These are phyloP conservation scores for Collariella sp. DNA, from an alignment of 495 filamentous ascomycete species.

Conservation along the genomic window DNA sequence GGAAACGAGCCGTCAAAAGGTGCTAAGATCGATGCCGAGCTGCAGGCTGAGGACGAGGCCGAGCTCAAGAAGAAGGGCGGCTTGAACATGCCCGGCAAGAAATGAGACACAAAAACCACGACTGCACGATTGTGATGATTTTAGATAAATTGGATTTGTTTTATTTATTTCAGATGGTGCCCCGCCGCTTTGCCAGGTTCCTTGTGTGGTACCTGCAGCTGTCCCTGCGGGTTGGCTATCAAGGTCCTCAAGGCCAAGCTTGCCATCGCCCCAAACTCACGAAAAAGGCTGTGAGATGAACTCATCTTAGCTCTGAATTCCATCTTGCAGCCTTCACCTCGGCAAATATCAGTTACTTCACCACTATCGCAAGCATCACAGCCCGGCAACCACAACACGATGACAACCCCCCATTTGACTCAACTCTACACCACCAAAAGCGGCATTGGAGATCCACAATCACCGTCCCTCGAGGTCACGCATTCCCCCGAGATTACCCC, in stretches of 20 bases:
- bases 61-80: conserved; percentile 54
- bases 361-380: too few relatives aligned
- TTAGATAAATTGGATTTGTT: not conserved
- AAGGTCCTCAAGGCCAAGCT: conserved; percentile 5
- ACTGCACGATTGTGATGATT: not conserved
- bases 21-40: conserved; percentile 60
- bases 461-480: not conserved
- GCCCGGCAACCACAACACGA: not conserved
- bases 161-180: not conserved
- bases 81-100: conserved; percentile 20
- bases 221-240: conserved; percentile 1
- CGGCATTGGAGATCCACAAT: not conserved
- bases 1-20: conserved; percentile 64
- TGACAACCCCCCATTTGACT: not conserved
- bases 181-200: not conserved
- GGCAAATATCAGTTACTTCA: too few relatives aligned
- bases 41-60: conserved; percentile 63
- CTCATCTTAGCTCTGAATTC: too few relatives aligned
- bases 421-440: not conserved
- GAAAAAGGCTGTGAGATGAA: not conserved
- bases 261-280: too few relatives aligned
- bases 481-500: not conserved
- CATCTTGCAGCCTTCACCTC: too few relatives aligned
- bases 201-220: not conserved
- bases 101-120: not conserved